Base-by-base conservation (phyloP, 192 early-diverging fungal species). In the Phlyctochytrium planicorne region DNA sequence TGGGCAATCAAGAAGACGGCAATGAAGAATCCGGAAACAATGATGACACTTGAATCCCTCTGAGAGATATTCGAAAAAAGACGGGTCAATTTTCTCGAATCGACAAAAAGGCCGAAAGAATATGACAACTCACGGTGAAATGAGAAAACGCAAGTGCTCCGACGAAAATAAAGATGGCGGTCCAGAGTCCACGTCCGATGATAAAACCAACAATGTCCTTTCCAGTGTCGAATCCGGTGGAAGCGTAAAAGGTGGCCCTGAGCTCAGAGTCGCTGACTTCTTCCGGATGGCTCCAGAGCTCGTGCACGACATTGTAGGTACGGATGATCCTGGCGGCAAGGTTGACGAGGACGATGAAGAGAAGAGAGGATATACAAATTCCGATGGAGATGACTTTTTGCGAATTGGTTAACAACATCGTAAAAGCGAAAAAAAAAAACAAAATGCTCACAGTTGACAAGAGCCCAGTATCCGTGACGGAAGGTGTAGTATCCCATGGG, bases 181-280 rank as follows among this genome's bases (percentile, higher is more conserved):
- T 29, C 10, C 12, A 29, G 27, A 57, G 16, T 10, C 55, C 55
- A 12, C 25, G 10, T 12, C 14, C 27, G 55, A 57, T 29, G 27
- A 57, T 57, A 57, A 57, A 14, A 29, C 14, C 10, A 6, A 20
- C 10, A 25, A 57, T 14, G 27, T 57, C 55, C 55, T 57, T 57
- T 29, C 55, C 55, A 25, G 55, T 57, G 27, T 57, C 55, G 55
- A 29, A 25, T 6, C 55, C 55, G 55, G 55, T 57, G 20, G 55
- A 25, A 10, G 55, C 10, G 55, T 57, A 57, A 29, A 24, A 57
- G 6, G 55, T 57, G 6, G 55, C 55, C 4, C 55, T 12, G 55
- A 57, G 55, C 25, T 57, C 55, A 25, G 55, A 10, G 27, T 57
- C 55, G 10, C 20, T 25, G 14, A 57, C 25, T 25, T 57, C 55